phyloP scores from a whole-genome alignment of 805 yeast genomes.

The Cyberlindnera galapagoensis region DNA sequence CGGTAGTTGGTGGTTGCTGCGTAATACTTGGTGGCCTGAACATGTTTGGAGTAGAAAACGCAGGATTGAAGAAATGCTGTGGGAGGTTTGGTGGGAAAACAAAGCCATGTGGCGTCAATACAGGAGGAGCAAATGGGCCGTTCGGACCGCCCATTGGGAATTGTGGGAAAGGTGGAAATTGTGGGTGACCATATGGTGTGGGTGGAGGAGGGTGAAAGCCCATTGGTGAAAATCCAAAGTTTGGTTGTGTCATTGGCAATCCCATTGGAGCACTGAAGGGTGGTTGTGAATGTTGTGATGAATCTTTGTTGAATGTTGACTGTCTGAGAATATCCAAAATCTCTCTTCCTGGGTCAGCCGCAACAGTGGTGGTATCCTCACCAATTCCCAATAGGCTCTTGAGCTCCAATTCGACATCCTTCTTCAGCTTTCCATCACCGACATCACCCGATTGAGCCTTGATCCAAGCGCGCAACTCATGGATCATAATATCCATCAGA shows the following conservation, averaged over 20 bases:
- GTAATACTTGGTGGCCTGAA: constrained; percentile 7
- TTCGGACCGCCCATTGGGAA: constrained; percentile 13
- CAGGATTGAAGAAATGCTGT: constrained; percentile 8
- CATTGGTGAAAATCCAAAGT: constrained; percentile 3
- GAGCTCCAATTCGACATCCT: constrained; percentile 58
- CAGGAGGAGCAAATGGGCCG: constrained; percentile 18
- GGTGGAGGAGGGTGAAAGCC: constrained; percentile 8
- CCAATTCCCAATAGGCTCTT: constrained; percentile 59
- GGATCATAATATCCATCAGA: constrained; percentile 34
- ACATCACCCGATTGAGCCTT: constrained; percentile 41
- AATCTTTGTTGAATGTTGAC: constrained; percentile 30
- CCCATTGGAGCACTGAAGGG: constrained; percentile 5
- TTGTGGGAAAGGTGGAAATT: constrained; percentile 5
- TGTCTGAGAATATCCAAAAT: constrained; percentile 54
- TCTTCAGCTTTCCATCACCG: constrained; percentile 53
- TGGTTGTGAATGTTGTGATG: constrained; percentile 5
- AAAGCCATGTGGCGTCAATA: constrained; percentile 5
- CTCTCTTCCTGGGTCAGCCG: constrained; percentile 69
- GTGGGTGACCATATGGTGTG: too few species aligned
- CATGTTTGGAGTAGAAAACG: constrained; percentile 11
- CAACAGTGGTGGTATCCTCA: constrained; percentile 18
- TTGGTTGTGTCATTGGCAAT: constrained; percentile 6
- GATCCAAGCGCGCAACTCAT: constrained; percentile 43
- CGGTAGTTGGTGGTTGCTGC: constrained; percentile 31
- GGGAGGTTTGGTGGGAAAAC: constrained; percentile 5